A percentile compares a stretch with the other conserved stretches of the same genome.
Evolutionary conservation across 768 basidiomycete species (phyloP).

Genomic region (Podaxis pistillaris): DNA sequence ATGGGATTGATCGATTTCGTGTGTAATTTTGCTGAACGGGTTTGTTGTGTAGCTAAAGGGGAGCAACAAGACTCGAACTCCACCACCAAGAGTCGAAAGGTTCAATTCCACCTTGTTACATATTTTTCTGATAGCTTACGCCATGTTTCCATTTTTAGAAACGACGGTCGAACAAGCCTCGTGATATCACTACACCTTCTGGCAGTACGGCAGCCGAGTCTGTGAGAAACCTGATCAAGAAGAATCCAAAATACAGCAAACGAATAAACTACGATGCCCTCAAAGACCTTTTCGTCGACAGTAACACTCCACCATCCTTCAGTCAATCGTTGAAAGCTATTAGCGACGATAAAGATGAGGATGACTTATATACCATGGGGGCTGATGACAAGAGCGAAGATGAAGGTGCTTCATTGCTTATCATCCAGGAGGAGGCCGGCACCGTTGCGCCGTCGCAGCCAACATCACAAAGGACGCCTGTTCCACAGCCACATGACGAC

Average conservation of each 20-base stretch:
- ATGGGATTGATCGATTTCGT: background rate
- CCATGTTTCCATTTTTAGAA: slow-evolving; percentile 40
- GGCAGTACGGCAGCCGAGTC: slow-evolving; percentile 76
- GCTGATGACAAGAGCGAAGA: slow-evolving; percentile 40
- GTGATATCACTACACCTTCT: slow-evolving; percentile 70
- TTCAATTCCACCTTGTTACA: slow-evolving; percentile 51
- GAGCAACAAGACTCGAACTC: slow-evolving; percentile 45
- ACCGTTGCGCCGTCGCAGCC: slow-evolving; percentile 26
- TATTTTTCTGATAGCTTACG: slow-evolving; percentile 25
- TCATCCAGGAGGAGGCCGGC: slow-evolving; percentile 47
- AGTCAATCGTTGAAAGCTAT: slow-evolving; percentile 8
- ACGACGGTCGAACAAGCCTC: slow-evolving; percentile 66
- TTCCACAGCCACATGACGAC: slow-evolving; percentile 33
- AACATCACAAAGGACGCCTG: slow-evolving; percentile 23
- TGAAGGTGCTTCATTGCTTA: slow-evolving; percentile 33
- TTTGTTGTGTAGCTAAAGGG: slow-evolving; percentile 58
- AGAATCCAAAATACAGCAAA: slow-evolving; percentile 86
- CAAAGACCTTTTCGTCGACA: slow-evolving; percentile 69
- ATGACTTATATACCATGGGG: slow-evolving; percentile 38
- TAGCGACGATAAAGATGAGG: slow-evolving; percentile 44
- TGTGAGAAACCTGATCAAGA: slow-evolving; percentile 75
- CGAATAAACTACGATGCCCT: slow-evolving; percentile 93
- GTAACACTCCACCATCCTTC: slow-evolving; percentile 24
- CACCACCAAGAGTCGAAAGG: slow-evolving; percentile 69
- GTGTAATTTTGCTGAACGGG: slow-evolving; percentile 42